These are phyloP conservation scores for Alternaria burnsii DNA, from an alignment of 2,329 filamentous ascomycete genomes.

Conservation along the genomic window DNA sequence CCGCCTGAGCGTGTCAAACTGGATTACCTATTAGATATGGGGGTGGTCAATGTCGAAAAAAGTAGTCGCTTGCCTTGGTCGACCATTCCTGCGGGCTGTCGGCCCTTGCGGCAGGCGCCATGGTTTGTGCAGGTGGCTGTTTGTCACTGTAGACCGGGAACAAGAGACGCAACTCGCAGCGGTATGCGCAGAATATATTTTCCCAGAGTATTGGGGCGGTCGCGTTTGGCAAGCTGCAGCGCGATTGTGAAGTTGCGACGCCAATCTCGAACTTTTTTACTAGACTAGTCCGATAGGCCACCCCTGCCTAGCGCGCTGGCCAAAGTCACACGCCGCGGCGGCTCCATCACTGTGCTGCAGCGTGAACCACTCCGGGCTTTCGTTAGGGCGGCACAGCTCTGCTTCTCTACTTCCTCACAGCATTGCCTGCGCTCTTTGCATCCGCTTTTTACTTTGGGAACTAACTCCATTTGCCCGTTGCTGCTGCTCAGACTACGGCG, in stretches of 20 bases:
- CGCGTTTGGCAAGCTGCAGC: slow-evolving; percentile 9
- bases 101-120: slow-evolving; percentile 55
- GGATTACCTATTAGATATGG: background rate
- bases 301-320: slow-evolving; percentile 24
- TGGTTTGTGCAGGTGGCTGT: slow-evolving; percentile 13
- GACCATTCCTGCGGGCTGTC: slow-evolving; percentile 68
- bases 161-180: slow-evolving; percentile 10
- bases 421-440: slow-evolving; percentile 29
- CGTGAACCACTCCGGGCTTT: slow-evolving; percentile 34
- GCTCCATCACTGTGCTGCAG: slow-evolving; percentile 30
- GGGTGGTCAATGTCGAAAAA: background rate
- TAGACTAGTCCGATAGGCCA: slow-evolving; percentile 22
- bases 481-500: slow-evolving; percentile 32
- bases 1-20: slow-evolving; percentile 82
- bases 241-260: slow-evolving; percentile 13
- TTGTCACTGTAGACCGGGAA: background rate
- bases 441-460: slow-evolving; percentile 25
- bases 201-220: background rate
- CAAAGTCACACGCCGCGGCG: slow-evolving; percentile 30
- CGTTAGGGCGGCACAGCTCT: slow-evolving; percentile 43
- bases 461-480: slow-evolving; percentile 37
- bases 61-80: slow-evolving; percentile 60
- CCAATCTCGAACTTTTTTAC: slow-evolving; percentile 21
- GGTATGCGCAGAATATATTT: background rate
- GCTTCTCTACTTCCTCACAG: slow-evolving; percentile 20